Conservation (phyloP, 2,329 filamentous ascomycete genomes). For the Arthrinium puccinioides region DNA sequence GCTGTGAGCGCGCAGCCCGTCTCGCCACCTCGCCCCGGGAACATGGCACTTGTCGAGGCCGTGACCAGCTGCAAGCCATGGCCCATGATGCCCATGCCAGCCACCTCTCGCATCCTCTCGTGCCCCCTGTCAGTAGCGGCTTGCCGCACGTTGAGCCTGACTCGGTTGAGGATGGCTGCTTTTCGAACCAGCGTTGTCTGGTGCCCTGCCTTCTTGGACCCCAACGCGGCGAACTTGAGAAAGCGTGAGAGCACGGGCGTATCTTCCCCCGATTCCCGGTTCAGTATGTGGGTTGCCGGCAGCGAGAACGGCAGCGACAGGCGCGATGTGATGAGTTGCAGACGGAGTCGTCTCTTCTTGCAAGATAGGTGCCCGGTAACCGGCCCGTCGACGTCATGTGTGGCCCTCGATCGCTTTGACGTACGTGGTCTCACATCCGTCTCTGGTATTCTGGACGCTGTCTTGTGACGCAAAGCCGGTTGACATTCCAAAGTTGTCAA, state of each 20-base stretch:
- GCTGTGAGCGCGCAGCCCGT: constrained; percentile 9
- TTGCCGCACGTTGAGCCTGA: constrained; percentile 39
- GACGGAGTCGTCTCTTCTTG: constrained; percentile 62
- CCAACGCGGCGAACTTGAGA: constrained; percentile 37
- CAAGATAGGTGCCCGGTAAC: constrained; percentile 39
- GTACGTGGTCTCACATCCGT: background rate
- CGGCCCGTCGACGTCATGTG: constrained; percentile 53
- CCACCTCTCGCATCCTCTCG: constrained; percentile 22
- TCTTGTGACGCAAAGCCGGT: too few species aligned
- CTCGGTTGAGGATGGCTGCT: constrained; percentile 58
- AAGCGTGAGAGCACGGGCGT: constrained; percentile 29
- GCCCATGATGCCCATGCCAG: constrained; percentile 25
- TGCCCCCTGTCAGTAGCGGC: constrained; percentile 24
- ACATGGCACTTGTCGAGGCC: constrained; percentile 18
- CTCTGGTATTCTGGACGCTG: too few species aligned
- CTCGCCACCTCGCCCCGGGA: constrained; percentile 14
- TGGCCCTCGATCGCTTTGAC: constrained; percentile 42
- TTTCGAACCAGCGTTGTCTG: constrained; percentile 50
- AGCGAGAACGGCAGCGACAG: constrained; percentile 63
- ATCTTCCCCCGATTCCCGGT: constrained; percentile 47
- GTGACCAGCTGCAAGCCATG: constrained; percentile 26
- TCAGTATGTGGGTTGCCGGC: constrained; percentile 62
- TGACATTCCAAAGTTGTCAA: too few species aligned
- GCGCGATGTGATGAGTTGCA: constrained; percentile 59
- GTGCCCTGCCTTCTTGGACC: constrained; percentile 33